Conservation (phyloP, 768 basidiomycete species). For the Flagelloscypha sp. region DNA sequence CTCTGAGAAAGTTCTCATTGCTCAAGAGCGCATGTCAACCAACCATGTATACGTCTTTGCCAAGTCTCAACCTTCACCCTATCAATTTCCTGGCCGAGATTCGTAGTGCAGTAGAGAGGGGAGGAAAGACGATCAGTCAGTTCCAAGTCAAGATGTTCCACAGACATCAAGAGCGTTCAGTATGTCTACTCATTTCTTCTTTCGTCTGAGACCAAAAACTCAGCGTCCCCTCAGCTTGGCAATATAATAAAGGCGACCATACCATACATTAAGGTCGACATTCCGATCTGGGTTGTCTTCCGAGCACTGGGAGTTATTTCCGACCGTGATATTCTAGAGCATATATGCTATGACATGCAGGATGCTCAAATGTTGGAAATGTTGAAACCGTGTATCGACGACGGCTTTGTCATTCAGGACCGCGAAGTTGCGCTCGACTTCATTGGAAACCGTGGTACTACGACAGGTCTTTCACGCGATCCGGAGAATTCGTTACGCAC, state of each 20-base stretch:
- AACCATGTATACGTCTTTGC: conserved; percentile 99
- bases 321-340: conserved; percentile 94
- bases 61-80: conserved; percentile 92
- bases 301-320: conserved; percentile 96
- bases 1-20: conserved; percentile 99
- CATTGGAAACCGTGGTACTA: conserved; percentile 96
- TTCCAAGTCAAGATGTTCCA: conserved; percentile 98
- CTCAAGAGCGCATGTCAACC: conserved; percentile 98
- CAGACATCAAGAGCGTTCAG: conserved; percentile 79
- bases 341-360: conserved; percentile 97
- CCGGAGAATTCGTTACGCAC: conserved; percentile 92
- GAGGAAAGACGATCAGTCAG: conserved; percentile 95
- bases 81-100: conserved; percentile 96
- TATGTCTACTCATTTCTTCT: conserved; percentile 30
- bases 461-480: conserved; percentile 84
- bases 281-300: conserved; percentile 98
- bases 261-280: conserved; percentile 96
- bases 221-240: conserved; percentile 46
- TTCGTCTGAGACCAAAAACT: conserved; percentile 11
- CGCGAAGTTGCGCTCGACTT: conserved; percentile 96
- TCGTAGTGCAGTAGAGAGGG: conserved; percentile 94
- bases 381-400: conserved; percentile 97
- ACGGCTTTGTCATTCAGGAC: conserved; percentile 96
- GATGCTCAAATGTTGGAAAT: conserved; percentile 96
- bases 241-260: conserved; percentile 96